Percentiles rank a stretch among this genome's conserved stretches.
Conservation (phyloP, 2,329 filamentous ascomycete species). For the Pseudogymnoascus sp. region DNA sequence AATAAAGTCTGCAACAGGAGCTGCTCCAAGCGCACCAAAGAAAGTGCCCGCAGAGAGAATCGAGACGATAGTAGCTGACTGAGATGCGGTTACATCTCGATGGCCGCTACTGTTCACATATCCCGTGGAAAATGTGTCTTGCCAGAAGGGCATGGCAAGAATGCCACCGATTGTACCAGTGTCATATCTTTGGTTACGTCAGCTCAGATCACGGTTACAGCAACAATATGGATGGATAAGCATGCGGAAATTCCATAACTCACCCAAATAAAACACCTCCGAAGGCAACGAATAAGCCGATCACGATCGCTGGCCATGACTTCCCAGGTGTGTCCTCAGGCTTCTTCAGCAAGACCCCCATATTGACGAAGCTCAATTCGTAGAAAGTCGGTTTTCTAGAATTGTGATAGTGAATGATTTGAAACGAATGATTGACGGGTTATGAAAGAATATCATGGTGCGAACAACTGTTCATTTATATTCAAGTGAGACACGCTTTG, state of each 20-base stretch:
- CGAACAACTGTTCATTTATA: not conserved
- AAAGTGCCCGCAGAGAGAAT: constrained; percentile 72
- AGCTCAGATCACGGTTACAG: constrained; percentile 21
- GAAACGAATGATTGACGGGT: not conserved
- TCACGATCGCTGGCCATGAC: constrained; percentile 22
- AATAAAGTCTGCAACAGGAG: constrained; percentile 53
- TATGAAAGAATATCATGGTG: not conserved
- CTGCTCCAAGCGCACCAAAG: constrained; percentile 57
- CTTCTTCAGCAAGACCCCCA: constrained; percentile 8
- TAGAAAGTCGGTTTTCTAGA: not conserved
- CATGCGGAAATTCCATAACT: not conserved
- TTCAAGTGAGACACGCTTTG: not conserved
- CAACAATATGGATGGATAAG: constrained; percentile 34
- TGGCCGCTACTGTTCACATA: constrained; percentile 35
- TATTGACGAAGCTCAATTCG: not conserved
- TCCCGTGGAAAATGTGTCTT: constrained; percentile 49
- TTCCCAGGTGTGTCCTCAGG: constrained; percentile 8
- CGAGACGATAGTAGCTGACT: constrained; percentile 59
- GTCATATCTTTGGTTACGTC: constrained; percentile 36
- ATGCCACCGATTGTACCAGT: constrained; percentile 52
- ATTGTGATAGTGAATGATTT: not conserved
- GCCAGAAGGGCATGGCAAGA: constrained; percentile 47
- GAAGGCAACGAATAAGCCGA: constrained; percentile 50
- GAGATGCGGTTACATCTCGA: constrained; percentile 40
- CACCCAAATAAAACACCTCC: constrained; percentile 35